Conservation (phyloP, 2,329 filamentous ascomycete species). For the Pseudocercospora musae region DNA sequence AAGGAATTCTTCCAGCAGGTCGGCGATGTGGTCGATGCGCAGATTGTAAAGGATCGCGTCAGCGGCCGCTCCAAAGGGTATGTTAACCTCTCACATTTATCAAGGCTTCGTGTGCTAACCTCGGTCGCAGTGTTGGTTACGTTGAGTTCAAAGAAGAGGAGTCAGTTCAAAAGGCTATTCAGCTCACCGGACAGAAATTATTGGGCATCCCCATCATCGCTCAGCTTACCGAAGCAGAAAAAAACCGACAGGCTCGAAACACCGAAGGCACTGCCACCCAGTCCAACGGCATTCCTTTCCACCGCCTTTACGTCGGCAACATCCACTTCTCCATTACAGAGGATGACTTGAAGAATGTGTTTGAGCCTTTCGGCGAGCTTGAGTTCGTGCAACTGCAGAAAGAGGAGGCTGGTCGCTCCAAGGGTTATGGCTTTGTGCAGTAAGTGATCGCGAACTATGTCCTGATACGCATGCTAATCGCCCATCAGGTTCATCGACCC, state of each 20-base stretch:
- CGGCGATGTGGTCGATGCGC: slow-evolving; percentile 90
- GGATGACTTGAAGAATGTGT: slow-evolving; percentile 90
- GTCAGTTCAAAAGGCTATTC: slow-evolving; percentile 86
- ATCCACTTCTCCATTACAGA: slow-evolving; percentile 99
- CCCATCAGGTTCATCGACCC: slow-evolving; percentile 57
- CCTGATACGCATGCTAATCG: slow-evolving; percentile 12
- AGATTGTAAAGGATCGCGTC: slow-evolving; percentile 97
- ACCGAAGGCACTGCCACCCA: slow-evolving; percentile 66
- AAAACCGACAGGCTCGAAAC: slow-evolving; percentile 92
- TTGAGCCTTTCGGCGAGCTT: slow-evolving; percentile 94
- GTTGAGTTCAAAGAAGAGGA: slow-evolving; percentile 98
- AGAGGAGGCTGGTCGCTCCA: slow-evolving; percentile 84
- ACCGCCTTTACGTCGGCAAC: slow-evolving; percentile 97
- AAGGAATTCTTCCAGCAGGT: slow-evolving; percentile 95
- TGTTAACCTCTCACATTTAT: slow-evolving; percentile 35
- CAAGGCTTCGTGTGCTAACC: slow-evolving; percentile 38
- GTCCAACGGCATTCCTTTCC: slow-evolving; percentile 86
- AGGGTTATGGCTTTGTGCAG: slow-evolving; percentile 99
- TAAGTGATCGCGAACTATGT: slow-evolving; percentile 51
- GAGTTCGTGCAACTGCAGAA: slow-evolving; percentile 98
- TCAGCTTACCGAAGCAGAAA: slow-evolving; percentile 97
- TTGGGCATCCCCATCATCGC: slow-evolving; percentile 98
- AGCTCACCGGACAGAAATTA: slow-evolving; percentile 98
- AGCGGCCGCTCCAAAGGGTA: slow-evolving; percentile 97
- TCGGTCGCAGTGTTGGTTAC: slow-evolving; percentile 76